Evolutionary conservation across 2,329 filamentous ascomycete species (phyloP).

Genomic region (Nothophoma quercina): DNA sequence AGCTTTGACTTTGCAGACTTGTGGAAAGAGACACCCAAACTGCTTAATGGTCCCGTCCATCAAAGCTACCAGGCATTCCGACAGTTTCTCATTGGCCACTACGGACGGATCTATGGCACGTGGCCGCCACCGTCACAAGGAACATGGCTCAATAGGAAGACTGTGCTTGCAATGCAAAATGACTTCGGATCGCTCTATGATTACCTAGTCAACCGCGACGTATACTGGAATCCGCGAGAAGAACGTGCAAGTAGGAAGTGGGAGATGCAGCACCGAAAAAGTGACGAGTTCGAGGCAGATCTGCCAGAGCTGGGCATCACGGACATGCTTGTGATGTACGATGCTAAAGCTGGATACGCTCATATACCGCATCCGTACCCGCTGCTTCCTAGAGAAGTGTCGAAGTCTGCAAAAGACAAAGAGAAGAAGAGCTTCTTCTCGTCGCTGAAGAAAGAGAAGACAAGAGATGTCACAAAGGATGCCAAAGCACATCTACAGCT

Average conservation of each 20-base stretch:
- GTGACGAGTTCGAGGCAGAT: constrained; percentile 52
- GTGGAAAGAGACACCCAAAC: constrained; percentile 55
- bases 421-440: constrained; percentile 46
- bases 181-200: constrained; percentile 76
- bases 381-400: constrained; percentile 60
- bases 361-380: constrained; percentile 68
- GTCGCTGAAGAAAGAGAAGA: constrained; percentile 46
- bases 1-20: constrained; percentile 69
- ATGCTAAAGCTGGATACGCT: constrained; percentile 65
- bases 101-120: constrained; percentile 62
- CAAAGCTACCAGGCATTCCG: constrained; percentile 67
- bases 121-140: constrained; percentile 65
- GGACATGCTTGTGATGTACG: constrained; percentile 70
- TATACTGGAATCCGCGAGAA: constrained; percentile 70
- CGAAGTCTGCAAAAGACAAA: constrained; percentile 30
- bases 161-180: constrained; percentile 65
- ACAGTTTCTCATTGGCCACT: constrained; percentile 67
- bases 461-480: constrained; percentile 41
- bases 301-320: constrained; percentile 67
- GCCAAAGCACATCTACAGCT: constrained; percentile 51
- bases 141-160: constrained; percentile 66
- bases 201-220: constrained; percentile 72
- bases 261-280: constrained; percentile 61
- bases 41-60: constrained; percentile 55
- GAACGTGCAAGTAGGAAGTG: constrained; percentile 69